Evolutionary conservation across 1,139 yeast species (phyloP), one percentile per base, ranked within the genome.

Genomic region (Candida dubliniensis): DNA sequence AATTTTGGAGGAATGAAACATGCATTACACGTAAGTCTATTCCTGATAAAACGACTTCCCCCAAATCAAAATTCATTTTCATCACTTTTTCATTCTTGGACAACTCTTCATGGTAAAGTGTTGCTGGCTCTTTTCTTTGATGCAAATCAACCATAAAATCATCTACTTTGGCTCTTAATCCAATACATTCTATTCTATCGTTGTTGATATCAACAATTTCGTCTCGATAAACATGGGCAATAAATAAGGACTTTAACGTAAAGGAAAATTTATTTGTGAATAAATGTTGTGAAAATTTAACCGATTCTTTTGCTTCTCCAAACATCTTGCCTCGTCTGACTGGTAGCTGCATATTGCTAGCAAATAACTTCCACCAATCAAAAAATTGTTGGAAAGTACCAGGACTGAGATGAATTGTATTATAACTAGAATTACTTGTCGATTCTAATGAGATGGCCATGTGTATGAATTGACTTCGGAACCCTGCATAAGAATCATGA

Each of bases 391-490:
- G 45, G 51, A 74, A 71, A 0, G 67, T 64, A 9, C 64, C 66
- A 2, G 78, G 77, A 34, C 66, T 63, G 38, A 74, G 58, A 50
- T 72, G 76, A 31, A 74, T 69, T 1, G 77, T 59, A 50, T 74
- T 74, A 48, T 72, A 69, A 47, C 74, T 66, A 4, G 60, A 52
- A 8, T 63, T 68, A 23, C 61, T 60, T 47, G 68, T 61, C 23
- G 95, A 87, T 35, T 75, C 66, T 36, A 91, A 72, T 0, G 87
- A 74, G 25, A 74, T 64, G 1, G 74, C 67, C 70, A 74, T 63
- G 48, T 74, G 76, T 14, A 74, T 57, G 48, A 61, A 70, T 38
- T 72, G 73, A 41, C 74, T 67, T 48, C 79, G 57, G 48, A 64
- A 74, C 2, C 68, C 71, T 18, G 55, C 54, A 51, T 67, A 74